These are phyloP conservation scores for Eucalyptus urophylla DNA, from an alignment of 345 rosid species.

Conservation along the genomic window DNA sequence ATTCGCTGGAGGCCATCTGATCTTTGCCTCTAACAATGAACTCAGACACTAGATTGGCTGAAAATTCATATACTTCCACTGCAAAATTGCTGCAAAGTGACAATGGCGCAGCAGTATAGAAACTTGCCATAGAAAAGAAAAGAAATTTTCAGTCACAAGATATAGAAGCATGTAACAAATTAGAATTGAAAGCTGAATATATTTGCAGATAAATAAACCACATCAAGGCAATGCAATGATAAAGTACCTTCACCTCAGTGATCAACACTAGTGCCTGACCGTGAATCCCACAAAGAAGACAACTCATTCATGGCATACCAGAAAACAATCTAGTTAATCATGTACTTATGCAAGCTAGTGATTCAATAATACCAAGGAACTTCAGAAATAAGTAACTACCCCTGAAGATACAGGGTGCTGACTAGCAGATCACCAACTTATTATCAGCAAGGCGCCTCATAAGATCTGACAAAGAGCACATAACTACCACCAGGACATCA, in stretches of 20 bases:
- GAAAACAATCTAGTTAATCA: neutral
- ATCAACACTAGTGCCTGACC: neutral
- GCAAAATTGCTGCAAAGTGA: slow-evolving; percentile 39
- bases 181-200: neutral
- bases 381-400: neutral
- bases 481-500: neutral
- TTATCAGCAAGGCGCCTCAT: neutral
- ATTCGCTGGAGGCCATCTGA: slow-evolving; percentile 6
- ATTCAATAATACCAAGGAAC: neutral
- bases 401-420: neutral
- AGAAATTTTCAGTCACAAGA: neutral
- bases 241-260: neutral
- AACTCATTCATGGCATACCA: neutral
- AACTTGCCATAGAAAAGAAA: slow-evolving; percentile 24
- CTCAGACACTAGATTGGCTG: slow-evolving; percentile 17
- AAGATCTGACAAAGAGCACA: neutral
- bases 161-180: neutral
- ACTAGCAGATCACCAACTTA: neutral
- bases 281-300: neutral
- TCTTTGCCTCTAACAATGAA: slow-evolving; percentile 28
- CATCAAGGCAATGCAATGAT: neutral
- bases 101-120: slow-evolving; percentile 42
- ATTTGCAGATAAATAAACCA: neutral
- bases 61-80: slow-evolving; percentile 29
- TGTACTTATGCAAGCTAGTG: neutral